Evolutionary conservation across 1,284 basidiomycete species (phyloP).

Genomic region (Ustilago nuda): DNA sequence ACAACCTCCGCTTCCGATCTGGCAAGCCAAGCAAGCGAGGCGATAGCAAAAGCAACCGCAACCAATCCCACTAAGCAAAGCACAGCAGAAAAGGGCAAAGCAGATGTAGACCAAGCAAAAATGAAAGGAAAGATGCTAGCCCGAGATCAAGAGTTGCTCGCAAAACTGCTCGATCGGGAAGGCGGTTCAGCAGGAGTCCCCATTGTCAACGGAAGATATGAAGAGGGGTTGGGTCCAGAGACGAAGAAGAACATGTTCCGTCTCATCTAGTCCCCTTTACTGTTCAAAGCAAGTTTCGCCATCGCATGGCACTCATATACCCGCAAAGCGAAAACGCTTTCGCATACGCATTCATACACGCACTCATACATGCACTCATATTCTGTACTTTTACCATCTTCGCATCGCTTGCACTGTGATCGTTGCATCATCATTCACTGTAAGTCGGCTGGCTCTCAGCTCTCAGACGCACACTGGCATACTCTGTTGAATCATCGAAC

Average conservation of each 20-base stretch:
- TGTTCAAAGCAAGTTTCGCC: neutral
- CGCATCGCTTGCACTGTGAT: neutral
- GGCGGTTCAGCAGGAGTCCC: conserved; percentile 44
- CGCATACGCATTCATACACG: neutral
- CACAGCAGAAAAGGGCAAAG: neutral
- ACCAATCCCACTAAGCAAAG: neutral
- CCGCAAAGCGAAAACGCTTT: neutral
- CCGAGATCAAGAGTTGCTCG: conserved; percentile 45
- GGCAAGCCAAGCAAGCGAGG: neutral
- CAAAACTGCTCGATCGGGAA: conserved; percentile 48
- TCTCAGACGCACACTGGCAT: no score
- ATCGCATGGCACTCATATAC: conserved; percentile 5
- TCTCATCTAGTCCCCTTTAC: conserved; percentile 29
- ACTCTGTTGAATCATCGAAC: neutral
- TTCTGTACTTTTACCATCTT: neutral
- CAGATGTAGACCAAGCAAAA: neutral
- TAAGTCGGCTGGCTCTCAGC: no score
- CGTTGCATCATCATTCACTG: neutral
- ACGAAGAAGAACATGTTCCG: conserved; percentile 60
- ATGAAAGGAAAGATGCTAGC: conserved; percentile 34
- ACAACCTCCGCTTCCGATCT: neutral
- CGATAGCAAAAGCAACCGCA: neutral
- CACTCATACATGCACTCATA: neutral
- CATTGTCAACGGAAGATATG: conserved; percentile 51
- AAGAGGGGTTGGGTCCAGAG: conserved; percentile 50